Conservation (phyloP, 352 stramenopile genomes). For the Phytophthora pseudosyringae region DNA sequence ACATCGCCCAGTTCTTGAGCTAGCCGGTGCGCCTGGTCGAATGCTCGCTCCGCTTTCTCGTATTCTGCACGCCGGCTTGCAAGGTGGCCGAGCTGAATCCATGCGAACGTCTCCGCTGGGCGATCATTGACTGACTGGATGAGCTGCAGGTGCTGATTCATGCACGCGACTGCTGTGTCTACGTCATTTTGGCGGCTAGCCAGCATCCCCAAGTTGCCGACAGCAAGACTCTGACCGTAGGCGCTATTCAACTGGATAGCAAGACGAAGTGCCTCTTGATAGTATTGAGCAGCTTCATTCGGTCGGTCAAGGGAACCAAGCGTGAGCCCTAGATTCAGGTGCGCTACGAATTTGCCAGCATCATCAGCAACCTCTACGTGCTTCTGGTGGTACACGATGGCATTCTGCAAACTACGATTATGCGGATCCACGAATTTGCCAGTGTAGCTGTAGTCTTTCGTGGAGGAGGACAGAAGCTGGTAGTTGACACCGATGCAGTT, state of each 20-base stretch:
- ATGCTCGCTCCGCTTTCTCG: constrained; percentile 73
- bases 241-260: constrained; percentile 86
- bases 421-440: constrained; percentile 68
- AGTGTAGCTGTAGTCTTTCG: constrained; percentile 75
- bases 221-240: constrained; percentile 86
- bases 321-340: constrained; percentile 88
- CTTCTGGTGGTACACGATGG: constrained; percentile 73
- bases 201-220: constrained; percentile 88
- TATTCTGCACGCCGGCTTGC: constrained; percentile 60
- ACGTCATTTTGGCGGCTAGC: constrained; percentile 85
- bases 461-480: constrained; percentile 69
- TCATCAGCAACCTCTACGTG: constrained; percentile 83
- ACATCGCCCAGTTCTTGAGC: constrained; percentile 70
- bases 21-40: constrained; percentile 82
- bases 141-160: constrained; percentile 92
- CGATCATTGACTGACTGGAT: constrained; percentile 86
- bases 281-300: constrained; percentile 78
- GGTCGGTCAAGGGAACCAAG: constrained; percentile 67
- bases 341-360: constrained; percentile 86
- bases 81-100: constrained; percentile 87
- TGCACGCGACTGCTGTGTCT: constrained; percentile 79
- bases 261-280: constrained; percentile 88
- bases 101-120: constrained; percentile 81
- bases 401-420: constrained; percentile 56
- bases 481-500: constrained; percentile 92